These are phyloP conservation scores for Trichosporon coremiiforme DNA, from an alignment of 1,284 basidiomycete genomes.

Conservation along the genomic window DNA sequence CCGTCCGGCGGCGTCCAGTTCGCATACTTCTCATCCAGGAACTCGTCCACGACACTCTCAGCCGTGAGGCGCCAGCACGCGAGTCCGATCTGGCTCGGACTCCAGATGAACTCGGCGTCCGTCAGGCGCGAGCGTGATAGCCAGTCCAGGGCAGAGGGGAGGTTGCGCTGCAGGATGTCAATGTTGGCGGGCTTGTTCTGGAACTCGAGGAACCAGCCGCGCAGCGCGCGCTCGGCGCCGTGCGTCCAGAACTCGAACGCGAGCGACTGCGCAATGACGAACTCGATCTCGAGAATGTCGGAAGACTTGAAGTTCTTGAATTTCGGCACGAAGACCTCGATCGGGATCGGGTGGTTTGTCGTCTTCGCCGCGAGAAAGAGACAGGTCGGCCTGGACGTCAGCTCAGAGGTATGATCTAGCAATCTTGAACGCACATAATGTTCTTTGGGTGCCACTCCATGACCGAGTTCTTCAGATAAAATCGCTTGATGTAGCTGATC, in stretches of 20 bases:
- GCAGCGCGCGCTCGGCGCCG: conserved; percentile 83
- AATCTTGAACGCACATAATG: conserved; percentile 74
- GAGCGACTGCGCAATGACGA: conserved; percentile 89
- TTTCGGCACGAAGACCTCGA: conserved; percentile 76
- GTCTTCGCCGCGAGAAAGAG: conserved; percentile 96
- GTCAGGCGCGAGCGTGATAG: conserved; percentile 77
- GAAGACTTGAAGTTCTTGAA: conserved; percentile 76
- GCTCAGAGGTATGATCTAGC: background rate
- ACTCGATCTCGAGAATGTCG: conserved; percentile 90
- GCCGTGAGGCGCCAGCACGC: conserved; percentile 72
- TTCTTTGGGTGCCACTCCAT: conserved; percentile 99
- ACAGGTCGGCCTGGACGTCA: conserved; percentile 75
- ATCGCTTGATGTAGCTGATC: conserved; percentile 87
- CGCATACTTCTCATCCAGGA: conserved; percentile 61
- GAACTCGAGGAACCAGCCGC: conserved; percentile 86
- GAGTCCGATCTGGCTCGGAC: conserved; percentile 92
- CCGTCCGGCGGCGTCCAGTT: conserved; percentile 20
- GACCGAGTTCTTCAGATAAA: conserved; percentile 95
- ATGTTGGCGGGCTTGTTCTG: conserved; percentile 61
- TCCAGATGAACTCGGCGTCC: conserved; percentile 87
- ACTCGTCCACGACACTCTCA: conserved; percentile 65
- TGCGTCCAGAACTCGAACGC: conserved; percentile 90
- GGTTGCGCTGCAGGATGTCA: conserved; percentile 36
- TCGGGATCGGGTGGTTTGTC: conserved; percentile 85
- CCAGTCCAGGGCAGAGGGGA: conserved; percentile 48